phyloP scores from a whole-genome alignment of 768 basidiomycete species.

The Macrolepiota albuminosa region DNA sequence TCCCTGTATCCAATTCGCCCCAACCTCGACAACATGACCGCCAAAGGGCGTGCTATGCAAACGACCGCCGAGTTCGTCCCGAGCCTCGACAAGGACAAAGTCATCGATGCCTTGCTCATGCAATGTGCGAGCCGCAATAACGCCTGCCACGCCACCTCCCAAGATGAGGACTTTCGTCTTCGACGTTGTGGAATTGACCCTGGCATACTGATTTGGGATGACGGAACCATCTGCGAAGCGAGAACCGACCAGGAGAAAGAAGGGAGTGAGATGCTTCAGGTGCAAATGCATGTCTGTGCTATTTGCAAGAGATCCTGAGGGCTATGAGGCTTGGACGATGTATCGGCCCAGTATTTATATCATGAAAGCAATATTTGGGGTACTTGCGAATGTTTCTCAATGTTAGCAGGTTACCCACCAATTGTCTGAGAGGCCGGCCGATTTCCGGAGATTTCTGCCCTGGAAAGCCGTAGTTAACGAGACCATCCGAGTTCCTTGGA shows the following conservation, averaged over 20 bases:
- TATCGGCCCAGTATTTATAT: background rate
- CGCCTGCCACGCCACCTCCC: constrained; percentile 62
- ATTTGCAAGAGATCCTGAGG: background rate
- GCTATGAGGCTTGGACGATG: background rate
- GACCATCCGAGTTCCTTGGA: no score
- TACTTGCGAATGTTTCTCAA: background rate
- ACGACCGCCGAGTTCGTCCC: constrained; percentile 54
- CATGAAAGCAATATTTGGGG: background rate
- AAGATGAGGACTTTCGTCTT: constrained; percentile 46
- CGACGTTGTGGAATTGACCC: background rate
- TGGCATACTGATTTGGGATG: background rate
- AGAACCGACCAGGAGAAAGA: background rate
- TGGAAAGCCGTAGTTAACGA: background rate
- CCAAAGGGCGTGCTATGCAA: constrained; percentile 47
- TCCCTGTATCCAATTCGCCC: constrained; percentile 60
- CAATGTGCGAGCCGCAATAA: constrained; percentile 60
- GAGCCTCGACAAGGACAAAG: constrained; percentile 58
- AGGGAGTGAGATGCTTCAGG: background rate
- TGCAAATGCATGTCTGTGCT: background rate
- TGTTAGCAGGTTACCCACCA: background rate
- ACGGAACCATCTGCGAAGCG: background rate
- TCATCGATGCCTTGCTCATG: constrained; percentile 49
- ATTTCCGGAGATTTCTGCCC: background rate
- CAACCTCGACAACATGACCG: constrained; percentile 46
- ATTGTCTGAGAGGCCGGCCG: background rate